Evolutionary conservation across 257 asterid genomes (phyloP).

Genomic region (Nyctanthes arbortristis): DNA sequence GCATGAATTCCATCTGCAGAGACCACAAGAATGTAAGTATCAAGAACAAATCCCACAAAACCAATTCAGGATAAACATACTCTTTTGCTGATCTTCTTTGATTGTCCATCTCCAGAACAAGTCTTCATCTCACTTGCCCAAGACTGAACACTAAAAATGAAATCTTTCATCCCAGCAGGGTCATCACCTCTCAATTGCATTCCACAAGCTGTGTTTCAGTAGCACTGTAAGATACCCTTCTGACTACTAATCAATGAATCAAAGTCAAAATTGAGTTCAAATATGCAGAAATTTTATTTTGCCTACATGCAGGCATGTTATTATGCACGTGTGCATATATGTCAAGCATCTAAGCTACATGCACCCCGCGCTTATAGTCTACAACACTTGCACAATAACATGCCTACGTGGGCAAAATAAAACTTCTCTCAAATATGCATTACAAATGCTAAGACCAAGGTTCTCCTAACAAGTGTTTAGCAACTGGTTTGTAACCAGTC

Average conservation of each 20-base stretch:
- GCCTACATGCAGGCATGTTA: no score
- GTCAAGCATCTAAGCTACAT: no score
- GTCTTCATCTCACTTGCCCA: constrained; percentile 78
- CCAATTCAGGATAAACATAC: constrained; percentile 37
- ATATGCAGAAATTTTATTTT: no score
- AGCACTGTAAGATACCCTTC: constrained; percentile 19
- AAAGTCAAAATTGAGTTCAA: constrained; percentile 10
- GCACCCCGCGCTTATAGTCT: no score
- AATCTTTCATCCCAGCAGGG: constrained; percentile 89
- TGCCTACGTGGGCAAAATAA: no score
- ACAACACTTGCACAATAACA: no score
- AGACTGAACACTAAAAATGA: constrained; percentile 70
- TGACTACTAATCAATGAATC: not conserved
- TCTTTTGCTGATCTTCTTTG: constrained; percentile 61
- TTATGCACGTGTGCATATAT: no score
- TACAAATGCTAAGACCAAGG: not conserved
- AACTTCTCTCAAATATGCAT: no score
- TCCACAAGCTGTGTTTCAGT: constrained; percentile 82
- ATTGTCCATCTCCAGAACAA: constrained; percentile 55
- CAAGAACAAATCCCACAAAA: constrained; percentile 18
- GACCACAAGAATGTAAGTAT: constrained; percentile 23
- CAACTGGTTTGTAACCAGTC: no score
- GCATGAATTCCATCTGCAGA: constrained; percentile 91
- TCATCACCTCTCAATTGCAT: constrained; percentile 93
- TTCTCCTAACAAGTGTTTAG: no score